Percentiles rank a stretch among this genome's conserved stretches.
Conservation (phyloP, 441 rosid genomes). For the Croton setiger region DNA sequence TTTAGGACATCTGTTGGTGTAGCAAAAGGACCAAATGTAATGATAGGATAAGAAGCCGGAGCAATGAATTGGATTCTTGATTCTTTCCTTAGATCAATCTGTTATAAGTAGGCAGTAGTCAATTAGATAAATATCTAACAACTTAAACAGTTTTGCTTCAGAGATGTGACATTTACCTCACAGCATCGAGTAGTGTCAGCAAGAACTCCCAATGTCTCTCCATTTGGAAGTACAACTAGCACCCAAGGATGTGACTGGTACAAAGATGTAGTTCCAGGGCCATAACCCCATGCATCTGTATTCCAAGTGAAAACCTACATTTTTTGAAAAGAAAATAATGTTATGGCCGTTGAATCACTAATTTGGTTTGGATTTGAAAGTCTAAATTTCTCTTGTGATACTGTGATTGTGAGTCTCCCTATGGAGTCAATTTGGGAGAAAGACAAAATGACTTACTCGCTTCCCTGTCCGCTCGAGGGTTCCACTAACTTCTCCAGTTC, state of each 20-base stretch:
- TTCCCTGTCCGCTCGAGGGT: constrained; percentile 92
- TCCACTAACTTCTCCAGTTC: constrained; percentile 98
- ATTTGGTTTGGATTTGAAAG: constrained; percentile 2
- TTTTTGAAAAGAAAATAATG: neutral
- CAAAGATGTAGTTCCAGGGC: constrained; percentile 79
- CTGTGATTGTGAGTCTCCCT: no score
- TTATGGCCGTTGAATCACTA: neutral
- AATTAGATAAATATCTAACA: constrained; percentile 14
- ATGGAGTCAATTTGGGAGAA: no score
- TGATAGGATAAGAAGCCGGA: constrained; percentile 63
- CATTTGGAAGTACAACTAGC: constrained; percentile 75
- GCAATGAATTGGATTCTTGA: constrained; percentile 50
- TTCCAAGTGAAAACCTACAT: constrained; percentile 95
- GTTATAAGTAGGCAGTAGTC: constrained; percentile 23
- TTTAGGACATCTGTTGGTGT: constrained; percentile 71
- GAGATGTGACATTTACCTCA: constrained; percentile 55
- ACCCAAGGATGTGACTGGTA: constrained; percentile 99
- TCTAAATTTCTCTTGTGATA: neutral
- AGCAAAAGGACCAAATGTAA: constrained; percentile 87
- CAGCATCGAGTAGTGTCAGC: constrained; percentile 87
- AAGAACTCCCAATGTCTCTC: constrained; percentile 88
- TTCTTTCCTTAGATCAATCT: constrained; percentile 88
- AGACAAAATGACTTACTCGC: constrained; percentile 47
- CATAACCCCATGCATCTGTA: constrained; percentile 86
- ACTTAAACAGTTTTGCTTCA: constrained; percentile 5